Conservation (phyloP, 2,329 filamentous ascomycete genomes). For the Xylaria sp. region DNA sequence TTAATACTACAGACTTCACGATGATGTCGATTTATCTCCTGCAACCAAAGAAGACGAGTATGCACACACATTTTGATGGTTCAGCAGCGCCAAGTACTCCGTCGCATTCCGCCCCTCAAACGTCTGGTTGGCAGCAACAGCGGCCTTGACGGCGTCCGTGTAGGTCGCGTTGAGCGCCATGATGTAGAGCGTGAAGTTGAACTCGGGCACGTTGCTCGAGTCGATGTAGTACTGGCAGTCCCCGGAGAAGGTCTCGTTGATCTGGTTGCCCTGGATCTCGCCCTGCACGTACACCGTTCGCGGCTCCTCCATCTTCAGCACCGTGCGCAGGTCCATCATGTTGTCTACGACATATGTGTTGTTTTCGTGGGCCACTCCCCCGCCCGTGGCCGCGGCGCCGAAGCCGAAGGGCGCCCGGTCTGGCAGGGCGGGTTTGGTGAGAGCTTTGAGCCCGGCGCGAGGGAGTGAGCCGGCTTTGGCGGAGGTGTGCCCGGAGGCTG, state of each 20-base stretch:
- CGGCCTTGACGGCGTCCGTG: slow-evolving; percentile 36
- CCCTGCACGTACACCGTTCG: slow-evolving; percentile 40
- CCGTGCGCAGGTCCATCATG: slow-evolving; percentile 40
- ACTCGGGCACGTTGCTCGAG: slow-evolving; percentile 32
- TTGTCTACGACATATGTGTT: slow-evolving; percentile 38
- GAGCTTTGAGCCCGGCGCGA: not conserved
- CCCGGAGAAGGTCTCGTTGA: slow-evolving; percentile 36
- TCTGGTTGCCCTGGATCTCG: slow-evolving; percentile 37
- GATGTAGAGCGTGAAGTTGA: slow-evolving; percentile 41
- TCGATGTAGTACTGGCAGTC: slow-evolving; percentile 41
- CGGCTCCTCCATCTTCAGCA: slow-evolving; percentile 31
- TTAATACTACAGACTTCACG: slow-evolving; percentile 7
- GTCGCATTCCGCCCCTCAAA: slow-evolving; percentile 42
- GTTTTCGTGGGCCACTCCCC: slow-evolving; percentile 22
- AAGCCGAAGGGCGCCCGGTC: slow-evolving; percentile 41
- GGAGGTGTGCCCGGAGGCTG: slow-evolving; percentile 15
- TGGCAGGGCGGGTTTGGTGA: slow-evolving; percentile 24
- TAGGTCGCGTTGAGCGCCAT: slow-evolving; percentile 40
- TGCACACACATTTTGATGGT: slow-evolving; percentile 37
- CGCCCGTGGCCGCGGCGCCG: slow-evolving; percentile 35
- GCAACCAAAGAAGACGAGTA: too few species aligned
- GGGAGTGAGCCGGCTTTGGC: not conserved
- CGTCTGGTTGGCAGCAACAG: slow-evolving; percentile 19
- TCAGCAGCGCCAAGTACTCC: slow-evolving; percentile 38
- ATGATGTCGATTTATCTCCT: too few species aligned